These are phyloP conservation scores for Eutreptiella sp. DNA, from an alignment of 208 protist genomes.

Conservation along the genomic window DNA sequence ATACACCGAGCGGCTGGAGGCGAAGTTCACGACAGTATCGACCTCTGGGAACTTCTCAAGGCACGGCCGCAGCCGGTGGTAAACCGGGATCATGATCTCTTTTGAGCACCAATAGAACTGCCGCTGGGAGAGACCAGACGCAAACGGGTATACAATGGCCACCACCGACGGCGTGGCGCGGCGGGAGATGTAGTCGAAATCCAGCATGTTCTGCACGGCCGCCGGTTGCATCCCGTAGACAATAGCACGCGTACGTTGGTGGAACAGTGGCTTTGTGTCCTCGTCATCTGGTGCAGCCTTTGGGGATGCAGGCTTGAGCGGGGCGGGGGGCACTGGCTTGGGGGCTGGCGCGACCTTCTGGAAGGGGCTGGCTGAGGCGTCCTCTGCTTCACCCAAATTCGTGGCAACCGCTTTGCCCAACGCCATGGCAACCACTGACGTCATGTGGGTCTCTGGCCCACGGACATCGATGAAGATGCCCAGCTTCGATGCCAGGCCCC, in stretches of 20 bases:
- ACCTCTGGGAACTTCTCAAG: slow-evolving; percentile 35
- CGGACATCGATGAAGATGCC: slow-evolving; percentile 56
- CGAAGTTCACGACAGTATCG: slow-evolving; percentile 62
- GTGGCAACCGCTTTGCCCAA: too few species aligned
- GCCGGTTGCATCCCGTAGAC: slow-evolving; percentile 27
- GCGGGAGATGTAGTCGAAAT: slow-evolving; percentile 59
- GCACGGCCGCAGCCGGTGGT: slow-evolving; percentile 23
- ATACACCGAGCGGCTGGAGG: slow-evolving; percentile 60
- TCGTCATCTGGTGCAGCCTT: too few species aligned
- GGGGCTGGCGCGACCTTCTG: too few species aligned
- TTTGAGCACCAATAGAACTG: slow-evolving; percentile 59
- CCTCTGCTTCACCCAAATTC: slow-evolving; percentile 1
- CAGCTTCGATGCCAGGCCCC: slow-evolving; percentile 39
- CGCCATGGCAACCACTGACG: slow-evolving; percentile 56
- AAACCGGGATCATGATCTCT: slow-evolving; percentile 57
- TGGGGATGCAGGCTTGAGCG: too few species aligned
- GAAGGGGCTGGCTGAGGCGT: not conserved
- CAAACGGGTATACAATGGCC: slow-evolving; percentile 46
- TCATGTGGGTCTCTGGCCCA: slow-evolving; percentile 75
- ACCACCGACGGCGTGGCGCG: slow-evolving; percentile 49
- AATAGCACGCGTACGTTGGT: slow-evolving; percentile 16
- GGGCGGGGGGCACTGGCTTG: too few species aligned
- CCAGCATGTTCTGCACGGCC: slow-evolving; percentile 48
- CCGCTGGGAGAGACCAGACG: slow-evolving; percentile 44
- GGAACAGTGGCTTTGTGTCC: too few species aligned